These are phyloP conservation scores for Rubia yunnanensis DNA, from an alignment of 257 asterid genomes.

Conservation along the genomic window DNA sequence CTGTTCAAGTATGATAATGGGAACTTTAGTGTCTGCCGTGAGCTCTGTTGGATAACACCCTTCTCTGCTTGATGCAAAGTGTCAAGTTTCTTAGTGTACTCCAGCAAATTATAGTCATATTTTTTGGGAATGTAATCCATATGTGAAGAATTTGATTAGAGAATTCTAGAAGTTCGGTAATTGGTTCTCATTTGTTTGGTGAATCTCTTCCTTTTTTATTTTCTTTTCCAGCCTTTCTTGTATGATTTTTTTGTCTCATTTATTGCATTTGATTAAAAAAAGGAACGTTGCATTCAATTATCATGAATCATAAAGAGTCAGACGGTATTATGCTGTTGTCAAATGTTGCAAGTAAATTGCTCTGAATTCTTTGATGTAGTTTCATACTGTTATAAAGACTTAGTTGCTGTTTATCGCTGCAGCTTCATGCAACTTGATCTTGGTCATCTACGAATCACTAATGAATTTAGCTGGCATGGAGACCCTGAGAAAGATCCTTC, in stretches of 20 bases:
- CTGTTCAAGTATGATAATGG: neutral
- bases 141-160: neutral
- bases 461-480: constrained; percentile 84
- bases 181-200: neutral
- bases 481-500: constrained; percentile 79
- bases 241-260: neutral
- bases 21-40: neutral
- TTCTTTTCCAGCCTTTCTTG: neutral
- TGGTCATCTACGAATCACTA: constrained; percentile 75
- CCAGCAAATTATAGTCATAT: neutral
- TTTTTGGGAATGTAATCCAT: neutral
- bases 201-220: neutral
- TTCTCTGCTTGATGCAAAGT: neutral
- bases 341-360: neutral
- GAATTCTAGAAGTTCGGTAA: neutral
- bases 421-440: constrained; percentile 99
- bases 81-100: neutral
- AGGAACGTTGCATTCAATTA: neutral
- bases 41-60: neutral
- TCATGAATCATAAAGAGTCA: neutral
- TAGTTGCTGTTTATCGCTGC: constrained; percentile 26
- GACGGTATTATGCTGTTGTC: neutral
- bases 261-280: no score
- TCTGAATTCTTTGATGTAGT: constrained; percentile 4
- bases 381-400: no score